These are phyloP conservation scores for Arachis monticola DNA, from an alignment of 331 rosid species.

Conservation along the genomic window DNA sequence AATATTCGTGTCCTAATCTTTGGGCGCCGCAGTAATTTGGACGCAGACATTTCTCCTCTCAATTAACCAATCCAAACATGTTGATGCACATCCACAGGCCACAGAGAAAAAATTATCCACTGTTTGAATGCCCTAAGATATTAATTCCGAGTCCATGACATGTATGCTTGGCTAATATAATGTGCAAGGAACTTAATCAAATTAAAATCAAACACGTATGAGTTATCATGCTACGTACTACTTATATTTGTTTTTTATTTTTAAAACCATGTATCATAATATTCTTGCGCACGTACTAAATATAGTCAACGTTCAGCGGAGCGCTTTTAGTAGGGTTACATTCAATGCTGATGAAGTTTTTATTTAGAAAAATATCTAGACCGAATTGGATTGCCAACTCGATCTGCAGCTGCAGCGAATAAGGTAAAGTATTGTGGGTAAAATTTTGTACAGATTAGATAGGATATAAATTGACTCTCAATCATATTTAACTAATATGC, in stretches of 20 bases:
- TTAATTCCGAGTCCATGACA: slow-evolving; percentile 30
- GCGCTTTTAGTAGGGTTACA: slow-evolving; percentile 32
- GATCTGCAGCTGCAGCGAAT: too few species aligned
- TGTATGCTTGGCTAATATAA: slow-evolving; percentile 32
- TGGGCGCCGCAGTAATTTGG: slow-evolving; percentile 47
- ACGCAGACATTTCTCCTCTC: background rate
- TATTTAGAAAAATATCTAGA: background rate
- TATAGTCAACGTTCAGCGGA: slow-evolving; percentile 58
- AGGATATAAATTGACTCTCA: too few species aligned
- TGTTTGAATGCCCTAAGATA: slow-evolving; percentile 3
- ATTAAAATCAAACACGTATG: background rate
- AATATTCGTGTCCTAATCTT: slow-evolving; percentile 19
- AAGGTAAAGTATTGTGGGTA: too few species aligned
- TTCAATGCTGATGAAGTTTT: slow-evolving; percentile 32
- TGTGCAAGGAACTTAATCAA: background rate
- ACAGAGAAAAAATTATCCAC: background rate
- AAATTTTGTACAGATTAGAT: too few species aligned
- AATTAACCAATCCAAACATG: background rate
- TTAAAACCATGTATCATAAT: background rate
- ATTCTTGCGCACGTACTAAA: slow-evolving; percentile 23
- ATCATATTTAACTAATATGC: too few species aligned
- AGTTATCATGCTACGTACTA: background rate
- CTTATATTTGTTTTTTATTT: background rate
- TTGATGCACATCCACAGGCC: slow-evolving; percentile 37
- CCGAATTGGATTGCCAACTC: too few species aligned